These are phyloP conservation scores for Monascus ruber DNA, from an alignment of 2,329 filamentous ascomycete species.

Conservation along the genomic window DNA sequence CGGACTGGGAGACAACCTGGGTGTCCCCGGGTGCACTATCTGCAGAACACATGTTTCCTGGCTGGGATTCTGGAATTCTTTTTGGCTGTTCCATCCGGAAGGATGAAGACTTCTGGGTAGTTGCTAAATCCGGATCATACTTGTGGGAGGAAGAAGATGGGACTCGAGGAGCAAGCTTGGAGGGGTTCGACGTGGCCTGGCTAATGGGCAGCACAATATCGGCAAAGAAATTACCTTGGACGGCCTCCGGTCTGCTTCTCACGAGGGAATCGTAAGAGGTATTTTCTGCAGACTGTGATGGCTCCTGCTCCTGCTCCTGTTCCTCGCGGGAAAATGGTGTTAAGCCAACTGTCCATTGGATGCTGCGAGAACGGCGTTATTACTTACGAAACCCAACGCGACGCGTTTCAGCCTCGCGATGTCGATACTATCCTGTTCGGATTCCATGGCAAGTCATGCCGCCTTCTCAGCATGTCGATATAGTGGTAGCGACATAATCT, in stretches of 20 bases:
- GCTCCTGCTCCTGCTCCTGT: conserved; percentile 17
- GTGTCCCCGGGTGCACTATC: conserved; percentile 30
- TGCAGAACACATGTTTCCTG: conserved; percentile 22
- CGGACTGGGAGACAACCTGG: conserved; percentile 34
- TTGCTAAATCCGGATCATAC: not conserved
- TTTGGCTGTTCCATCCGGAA: not conserved
- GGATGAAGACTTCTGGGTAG: too few relatives aligned
- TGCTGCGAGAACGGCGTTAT: conserved; percentile 11
- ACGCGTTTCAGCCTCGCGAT: conserved; percentile 29
- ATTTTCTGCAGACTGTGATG: conserved; percentile 4
- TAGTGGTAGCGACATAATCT: not conserved
- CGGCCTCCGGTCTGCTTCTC: not conserved
- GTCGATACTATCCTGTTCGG: conserved; percentile 30
- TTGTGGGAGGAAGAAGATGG: conserved; percentile 2
- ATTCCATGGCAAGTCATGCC: conserved; percentile 18
- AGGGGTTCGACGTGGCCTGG: conserved; percentile 4
- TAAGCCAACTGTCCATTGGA: conserved; percentile 16
- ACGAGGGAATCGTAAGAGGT: conserved; percentile 2
- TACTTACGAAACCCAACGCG: conserved; percentile 30
- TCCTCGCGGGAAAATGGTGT: conserved; percentile 14
- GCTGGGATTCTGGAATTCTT: conserved; percentile 10
- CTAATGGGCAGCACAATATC: not conserved
- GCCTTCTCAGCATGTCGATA: not conserved
- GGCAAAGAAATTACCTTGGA: conserved; percentile 3
- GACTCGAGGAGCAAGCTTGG: not conserved